Evolutionary conservation across 306 rosid genomes (phyloP), one percentile per base, ranked within the genome.

Genomic region (Quercus dentata): DNA sequence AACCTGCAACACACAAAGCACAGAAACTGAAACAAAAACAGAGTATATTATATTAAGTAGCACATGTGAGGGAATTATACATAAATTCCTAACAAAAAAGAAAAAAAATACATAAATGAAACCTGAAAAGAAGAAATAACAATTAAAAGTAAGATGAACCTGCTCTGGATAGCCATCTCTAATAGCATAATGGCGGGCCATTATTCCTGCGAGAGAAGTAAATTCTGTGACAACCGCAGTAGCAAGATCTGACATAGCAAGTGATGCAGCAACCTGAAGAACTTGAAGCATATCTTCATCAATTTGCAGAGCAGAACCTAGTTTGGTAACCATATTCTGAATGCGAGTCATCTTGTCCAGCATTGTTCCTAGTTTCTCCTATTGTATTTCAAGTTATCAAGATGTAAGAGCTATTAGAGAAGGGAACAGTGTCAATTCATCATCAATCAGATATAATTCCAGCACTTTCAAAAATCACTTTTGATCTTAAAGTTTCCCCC

Each of bases 311-410:
- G 87, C 83, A 35, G 76, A 85, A 83, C 92, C 72, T 64, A 94
- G 90, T 69, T 85, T 77, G 79, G 78, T 52, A 65, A 90, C 91
- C 78, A 82, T 86, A 61, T 80, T 84, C 84, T 92, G 87, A 38
- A 94, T 67, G 35, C 99, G 95, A 63, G 75, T 88, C 89, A 91
- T 85, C 90, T 94, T 94, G 88, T 94, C 99, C 83, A 94, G 86
- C 95, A 94, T 90, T 77, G 99, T 91, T 75, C 99, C 99, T 55
- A 94, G 88, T 85, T 91, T 94, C 76, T 94, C 99, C 99, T 94
- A 81, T 86, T 79, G 54, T 44, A 63, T 83, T 81, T 59, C 85
- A 83, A 55, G 68, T 77, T 72, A 74, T 65, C 68, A 73, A 81
- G 76, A 86, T 44, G 46, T 69, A 69, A 5, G 70, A 61, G 71